Evolutionary conservation across 1,139 yeast genomes (phyloP).

Genomic region (Blastobotrys persicus): DNA sequence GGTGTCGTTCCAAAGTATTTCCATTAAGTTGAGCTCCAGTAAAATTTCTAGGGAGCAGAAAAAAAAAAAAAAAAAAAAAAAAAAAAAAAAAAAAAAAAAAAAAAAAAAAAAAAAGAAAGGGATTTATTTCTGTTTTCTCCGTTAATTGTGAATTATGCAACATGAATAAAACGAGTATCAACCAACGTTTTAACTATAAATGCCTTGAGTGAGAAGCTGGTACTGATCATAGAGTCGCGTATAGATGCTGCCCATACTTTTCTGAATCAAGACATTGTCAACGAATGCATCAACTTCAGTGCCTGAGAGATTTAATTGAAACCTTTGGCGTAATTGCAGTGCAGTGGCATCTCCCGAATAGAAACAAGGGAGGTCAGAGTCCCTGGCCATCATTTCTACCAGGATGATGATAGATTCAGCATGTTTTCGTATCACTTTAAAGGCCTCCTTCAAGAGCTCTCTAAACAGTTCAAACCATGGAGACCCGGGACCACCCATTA

Average conservation of each 20-base stretch:
- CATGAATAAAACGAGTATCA: neutral
- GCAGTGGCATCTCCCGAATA: slow-evolving; percentile 83
- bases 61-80: neutral
- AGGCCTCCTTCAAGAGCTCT: slow-evolving; percentile 64
- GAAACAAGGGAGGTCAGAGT: slow-evolving; percentile 87
- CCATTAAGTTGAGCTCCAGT: too few species aligned
- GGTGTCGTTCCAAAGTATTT: neutral
- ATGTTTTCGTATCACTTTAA: slow-evolving; percentile 65
- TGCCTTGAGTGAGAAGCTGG: slow-evolving; percentile 92
- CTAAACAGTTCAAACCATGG: slow-evolving; percentile 58
- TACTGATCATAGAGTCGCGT: slow-evolving; percentile 92
- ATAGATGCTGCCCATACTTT: slow-evolving; percentile 83
- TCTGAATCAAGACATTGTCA: slow-evolving; percentile 67
- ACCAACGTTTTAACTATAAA: slow-evolving; percentile 62
- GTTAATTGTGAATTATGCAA: neutral
- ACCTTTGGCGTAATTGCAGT: slow-evolving; percentile 69
- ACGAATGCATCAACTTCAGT: slow-evolving; percentile 74
- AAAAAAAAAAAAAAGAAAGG: slow-evolving; percentile 3
- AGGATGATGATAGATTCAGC: slow-evolving; percentile 71
- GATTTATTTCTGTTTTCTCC: neutral
- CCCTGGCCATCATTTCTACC: slow-evolving; percentile 92
- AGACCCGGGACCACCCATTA: slow-evolving; percentile 75
- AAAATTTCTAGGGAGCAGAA: too few species aligned
- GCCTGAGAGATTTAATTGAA: slow-evolving; percentile 72
- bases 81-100: neutral